Percentiles rank a stretch among this genome's conserved stretches.
These are phyloP conservation scores for Pseudofabraea citricarpa DNA, from an alignment of 2,329 filamentous ascomycete species.

Conservation along the genomic window DNA sequence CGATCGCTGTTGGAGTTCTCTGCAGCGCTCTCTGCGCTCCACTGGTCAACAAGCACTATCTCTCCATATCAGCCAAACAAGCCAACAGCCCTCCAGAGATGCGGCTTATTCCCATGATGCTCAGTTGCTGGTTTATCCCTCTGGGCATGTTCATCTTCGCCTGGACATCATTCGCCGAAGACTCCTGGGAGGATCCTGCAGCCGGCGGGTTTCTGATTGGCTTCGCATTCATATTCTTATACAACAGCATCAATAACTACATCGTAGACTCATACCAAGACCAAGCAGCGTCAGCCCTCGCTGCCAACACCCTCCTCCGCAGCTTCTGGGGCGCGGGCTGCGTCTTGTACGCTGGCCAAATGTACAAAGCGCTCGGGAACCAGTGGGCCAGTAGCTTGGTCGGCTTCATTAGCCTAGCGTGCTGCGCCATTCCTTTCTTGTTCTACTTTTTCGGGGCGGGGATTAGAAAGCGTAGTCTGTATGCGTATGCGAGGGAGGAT, in stretches of 20 bases:
- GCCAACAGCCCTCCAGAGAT: constrained; percentile 62
- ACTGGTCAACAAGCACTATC: neutral
- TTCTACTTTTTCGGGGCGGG: constrained; percentile 74
- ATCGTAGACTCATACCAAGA: constrained; percentile 59
- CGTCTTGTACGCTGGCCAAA: constrained; percentile 77
- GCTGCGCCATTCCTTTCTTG: constrained; percentile 76
- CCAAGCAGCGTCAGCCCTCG: constrained; percentile 76
- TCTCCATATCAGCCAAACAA: constrained; percentile 26
- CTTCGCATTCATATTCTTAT: constrained; percentile 53
- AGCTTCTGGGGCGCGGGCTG: constrained; percentile 75
- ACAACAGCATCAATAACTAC: constrained; percentile 38
- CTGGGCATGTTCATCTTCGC: constrained; percentile 66
- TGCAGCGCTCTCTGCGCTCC: neutral
- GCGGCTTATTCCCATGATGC: constrained; percentile 54
- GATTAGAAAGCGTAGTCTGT: constrained; percentile 66
- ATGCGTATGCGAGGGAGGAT: too few relatives aligned
- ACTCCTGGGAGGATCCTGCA: constrained; percentile 53
- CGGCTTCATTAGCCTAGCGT: constrained; percentile 69
- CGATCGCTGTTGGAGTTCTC: constrained; percentile 41
- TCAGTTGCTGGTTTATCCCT: constrained; percentile 59
- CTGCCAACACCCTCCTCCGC: constrained; percentile 75
- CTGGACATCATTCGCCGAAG: constrained; percentile 54
- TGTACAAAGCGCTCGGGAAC: constrained; percentile 68
- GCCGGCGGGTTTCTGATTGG: constrained; percentile 35
- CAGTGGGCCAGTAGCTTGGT: constrained; percentile 73